Percentiles rank a stretch among this genome's conserved stretches.
These are phyloP conservation scores for Linnemannia hyalina DNA, from an alignment of 192 early-diverging fungal genomes.

Conservation along the genomic window DNA sequence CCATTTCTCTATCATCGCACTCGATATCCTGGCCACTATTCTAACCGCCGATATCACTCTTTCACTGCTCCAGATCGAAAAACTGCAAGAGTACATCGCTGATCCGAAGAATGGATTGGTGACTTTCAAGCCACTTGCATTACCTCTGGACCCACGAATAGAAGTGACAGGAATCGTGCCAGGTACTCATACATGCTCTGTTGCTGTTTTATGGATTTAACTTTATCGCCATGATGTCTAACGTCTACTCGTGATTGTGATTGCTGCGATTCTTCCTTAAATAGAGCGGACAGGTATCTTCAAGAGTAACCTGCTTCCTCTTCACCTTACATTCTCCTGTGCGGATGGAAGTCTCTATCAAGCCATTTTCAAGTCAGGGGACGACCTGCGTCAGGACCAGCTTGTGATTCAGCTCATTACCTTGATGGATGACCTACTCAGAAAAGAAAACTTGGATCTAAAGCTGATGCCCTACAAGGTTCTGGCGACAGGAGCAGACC, in stretches of 20 bases:
- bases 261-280: not conserved
- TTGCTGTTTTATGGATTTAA: conserved; percentile 11
- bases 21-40: not conserved
- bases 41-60: not conserved
- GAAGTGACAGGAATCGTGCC: conserved; percentile 90
- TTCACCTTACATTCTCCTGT: conserved; percentile 88
- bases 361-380: conserved; percentile 97
- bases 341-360: conserved; percentile 91
- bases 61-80: conserved; percentile 74
- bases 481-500: conserved; percentile 93
- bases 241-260: not conserved
- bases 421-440: conserved; percentile 95
- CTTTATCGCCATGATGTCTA: not conserved
- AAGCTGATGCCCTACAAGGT: conserved; percentile 95
- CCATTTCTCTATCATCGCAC: not conserved
- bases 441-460: conserved; percentile 97
- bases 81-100: conserved; percentile 77
- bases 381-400: conserved; percentile 98
- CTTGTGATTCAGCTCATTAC: conserved; percentile 97
- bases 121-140: conserved; percentile 85
- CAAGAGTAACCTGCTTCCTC: conserved; percentile 90
- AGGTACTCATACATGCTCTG: conserved; percentile 57
- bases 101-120: conserved; percentile 89
- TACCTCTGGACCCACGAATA: conserved; percentile 93
- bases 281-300: conserved; percentile 89